Conservation (phyloP, 108 stramenopile species). For the Stephanodiscus triporus region DNA sequence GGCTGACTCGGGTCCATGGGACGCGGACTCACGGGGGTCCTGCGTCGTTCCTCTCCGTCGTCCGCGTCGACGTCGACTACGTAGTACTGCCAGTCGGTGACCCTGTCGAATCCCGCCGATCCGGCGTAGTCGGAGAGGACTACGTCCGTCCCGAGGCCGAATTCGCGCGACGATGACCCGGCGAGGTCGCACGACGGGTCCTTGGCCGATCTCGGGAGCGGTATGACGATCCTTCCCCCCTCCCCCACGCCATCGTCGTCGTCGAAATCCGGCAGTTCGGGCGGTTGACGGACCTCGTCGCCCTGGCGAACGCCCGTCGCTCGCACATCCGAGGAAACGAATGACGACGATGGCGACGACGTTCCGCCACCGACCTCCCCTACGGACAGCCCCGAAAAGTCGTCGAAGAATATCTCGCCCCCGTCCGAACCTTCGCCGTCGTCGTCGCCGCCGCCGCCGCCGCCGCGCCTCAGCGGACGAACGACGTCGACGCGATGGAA, state of each 20-base stretch:
- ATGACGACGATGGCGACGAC: background rate
- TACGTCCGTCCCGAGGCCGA: constrained; percentile 71
- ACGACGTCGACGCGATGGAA: no score
- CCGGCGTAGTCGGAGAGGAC: constrained; percentile 72
- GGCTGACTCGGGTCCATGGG: constrained; percentile 76
- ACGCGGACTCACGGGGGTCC: constrained; percentile 56
- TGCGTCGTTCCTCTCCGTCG: constrained; percentile 17
- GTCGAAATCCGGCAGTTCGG: constrained; percentile 28
- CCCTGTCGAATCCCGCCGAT: constrained; percentile 65
- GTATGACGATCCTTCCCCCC: background rate
- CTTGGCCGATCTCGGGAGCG: constrained; percentile 8
- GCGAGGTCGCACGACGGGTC: constrained; percentile 47
- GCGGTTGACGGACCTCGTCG: background rate
- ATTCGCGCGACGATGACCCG: constrained; percentile 58
- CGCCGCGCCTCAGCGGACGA: no score
- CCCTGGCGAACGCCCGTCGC: background rate
- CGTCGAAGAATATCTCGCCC: constrained; percentile 10
- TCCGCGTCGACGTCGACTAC: constrained; percentile 43
- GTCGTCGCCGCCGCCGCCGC: background rate
- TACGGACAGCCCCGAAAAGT: background rate
- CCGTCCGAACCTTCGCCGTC: background rate
- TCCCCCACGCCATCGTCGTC: background rate
- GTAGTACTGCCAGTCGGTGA: constrained; percentile 83
- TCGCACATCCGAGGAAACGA: background rate
- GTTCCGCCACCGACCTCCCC: background rate